Conservation (phyloP, 192 early-diverging fungal species). For the Thamnidium elegans region DNA sequence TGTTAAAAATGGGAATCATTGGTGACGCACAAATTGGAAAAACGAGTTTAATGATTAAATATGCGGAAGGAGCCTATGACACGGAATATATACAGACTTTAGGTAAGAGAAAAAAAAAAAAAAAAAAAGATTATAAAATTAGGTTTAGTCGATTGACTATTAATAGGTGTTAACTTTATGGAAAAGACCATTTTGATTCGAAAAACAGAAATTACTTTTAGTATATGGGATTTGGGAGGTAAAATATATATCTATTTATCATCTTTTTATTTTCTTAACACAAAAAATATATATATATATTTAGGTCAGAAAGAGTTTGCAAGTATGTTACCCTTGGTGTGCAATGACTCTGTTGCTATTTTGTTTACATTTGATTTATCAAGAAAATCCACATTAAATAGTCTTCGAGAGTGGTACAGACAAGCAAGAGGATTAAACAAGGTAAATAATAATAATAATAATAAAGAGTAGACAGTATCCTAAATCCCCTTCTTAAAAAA, state of each 20-base stretch:
- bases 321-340: constrained; percentile 96
- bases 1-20: constrained; percentile 94
- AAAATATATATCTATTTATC: constrained; percentile 9
- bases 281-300: neutral
- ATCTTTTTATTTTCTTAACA: neutral
- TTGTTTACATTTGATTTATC: constrained; percentile 97
- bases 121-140: constrained; percentile 8
- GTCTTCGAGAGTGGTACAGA: constrained; percentile 94
- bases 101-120: constrained; percentile 44
- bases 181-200: constrained; percentile 91
- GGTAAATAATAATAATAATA: too few species aligned
- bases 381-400: constrained; percentile 87
- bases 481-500: neutral
- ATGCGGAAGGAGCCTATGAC: constrained; percentile 93
- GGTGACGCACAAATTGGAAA: constrained; percentile 97
- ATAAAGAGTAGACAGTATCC: neutral
- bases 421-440: constrained; percentile 95
- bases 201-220: constrained; percentile 92
- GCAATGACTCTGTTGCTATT: constrained; percentile 92
- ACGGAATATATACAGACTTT: constrained; percentile 95
- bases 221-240: constrained; percentile 97
- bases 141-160: neutral
- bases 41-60: constrained; percentile 96
- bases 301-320: constrained; percentile 93
- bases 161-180: constrained; percentile 89